These are phyloP conservation scores for Drechslerella coelobrocha DNA, from an alignment of 2,329 filamentous ascomycete species.

Conservation along the genomic window DNA sequence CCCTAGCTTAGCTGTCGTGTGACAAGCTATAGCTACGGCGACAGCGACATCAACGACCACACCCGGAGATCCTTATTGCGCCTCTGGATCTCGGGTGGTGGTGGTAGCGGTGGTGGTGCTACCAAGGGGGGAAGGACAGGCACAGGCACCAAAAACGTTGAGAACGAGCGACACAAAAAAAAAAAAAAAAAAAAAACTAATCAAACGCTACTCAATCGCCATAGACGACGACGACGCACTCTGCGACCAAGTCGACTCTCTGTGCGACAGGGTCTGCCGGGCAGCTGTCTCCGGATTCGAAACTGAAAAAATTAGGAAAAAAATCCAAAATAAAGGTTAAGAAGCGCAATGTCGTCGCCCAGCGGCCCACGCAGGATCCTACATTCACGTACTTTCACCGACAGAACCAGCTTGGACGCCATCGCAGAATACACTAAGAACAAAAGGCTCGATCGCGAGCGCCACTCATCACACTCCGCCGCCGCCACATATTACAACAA, in stretches of 20 bases:
- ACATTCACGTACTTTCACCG: constrained; percentile 45
- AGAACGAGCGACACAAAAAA: background rate
- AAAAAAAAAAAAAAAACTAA: background rate
- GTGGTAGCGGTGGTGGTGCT: no score
- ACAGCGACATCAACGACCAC: constrained; percentile 10
- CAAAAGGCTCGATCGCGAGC: constrained; percentile 32
- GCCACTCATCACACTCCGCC: constrained; percentile 22
- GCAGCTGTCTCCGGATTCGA: background rate
- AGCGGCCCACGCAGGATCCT: constrained; percentile 49
- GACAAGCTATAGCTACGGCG: constrained; percentile 25
- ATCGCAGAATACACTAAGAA: constrained; percentile 45
- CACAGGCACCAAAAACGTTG: constrained; percentile 7
- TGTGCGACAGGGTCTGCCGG: background rate
- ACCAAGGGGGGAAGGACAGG: constrained; percentile 10
- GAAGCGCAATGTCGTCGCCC: constrained; percentile 46
- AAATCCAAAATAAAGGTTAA: background rate
- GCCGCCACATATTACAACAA: background rate
- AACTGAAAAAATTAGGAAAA: background rate
- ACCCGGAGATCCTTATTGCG: background rate
- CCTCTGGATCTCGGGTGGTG: no score
- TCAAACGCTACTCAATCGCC: background rate
- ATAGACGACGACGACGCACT: background rate
- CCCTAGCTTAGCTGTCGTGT: constrained; percentile 26
- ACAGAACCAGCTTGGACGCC: constrained; percentile 43
- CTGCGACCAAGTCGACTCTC: background rate